Conservation (phyloP, 441 rosid genomes). For the Pelargonium citronellum region DNA sequence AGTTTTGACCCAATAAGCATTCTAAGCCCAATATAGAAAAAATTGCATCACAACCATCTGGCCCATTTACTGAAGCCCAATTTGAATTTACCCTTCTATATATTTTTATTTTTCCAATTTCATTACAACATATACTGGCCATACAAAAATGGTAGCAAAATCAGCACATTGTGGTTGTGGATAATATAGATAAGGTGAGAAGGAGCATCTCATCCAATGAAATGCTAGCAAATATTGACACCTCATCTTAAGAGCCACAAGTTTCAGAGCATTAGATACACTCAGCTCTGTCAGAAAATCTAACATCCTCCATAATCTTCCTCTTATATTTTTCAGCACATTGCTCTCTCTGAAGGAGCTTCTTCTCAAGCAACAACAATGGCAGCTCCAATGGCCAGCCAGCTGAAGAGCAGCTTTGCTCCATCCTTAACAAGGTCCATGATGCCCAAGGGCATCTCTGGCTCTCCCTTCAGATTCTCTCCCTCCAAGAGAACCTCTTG, state of each 20-base stretch:
- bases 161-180: slow-evolving; percentile 15
- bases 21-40: too few species aligned
- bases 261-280: slow-evolving; percentile 30
- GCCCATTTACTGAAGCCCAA: too few species aligned
- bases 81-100: too few species aligned
- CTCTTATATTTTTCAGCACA: slow-evolving; percentile 17
- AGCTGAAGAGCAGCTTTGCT: slow-evolving; percentile 67
- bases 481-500: slow-evolving; percentile 44
- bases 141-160: background rate
- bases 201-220: slow-evolving; percentile 34
- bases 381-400: slow-evolving; percentile 82
- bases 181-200: slow-evolving; percentile 52
- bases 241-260: slow-evolving; percentile 39
- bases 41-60: too few species aligned
- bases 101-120: too few species aligned
- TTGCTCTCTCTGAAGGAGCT: background rate
- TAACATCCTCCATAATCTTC: slow-evolving; percentile 10
- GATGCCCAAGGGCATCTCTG: slow-evolving; percentile 61
- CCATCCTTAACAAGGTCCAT: slow-evolving; percentile 35
- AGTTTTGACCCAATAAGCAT: too few species aligned
- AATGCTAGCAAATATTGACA: slow-evolving; percentile 24
- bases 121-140: too few species aligned
- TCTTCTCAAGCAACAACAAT: slow-evolving; percentile 18
- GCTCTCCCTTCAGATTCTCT: slow-evolving; percentile 47
- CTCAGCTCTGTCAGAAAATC: slow-evolving; percentile 26